Conservation (phyloP, 305 asterid species). For the Rubia occidens region DNA sequence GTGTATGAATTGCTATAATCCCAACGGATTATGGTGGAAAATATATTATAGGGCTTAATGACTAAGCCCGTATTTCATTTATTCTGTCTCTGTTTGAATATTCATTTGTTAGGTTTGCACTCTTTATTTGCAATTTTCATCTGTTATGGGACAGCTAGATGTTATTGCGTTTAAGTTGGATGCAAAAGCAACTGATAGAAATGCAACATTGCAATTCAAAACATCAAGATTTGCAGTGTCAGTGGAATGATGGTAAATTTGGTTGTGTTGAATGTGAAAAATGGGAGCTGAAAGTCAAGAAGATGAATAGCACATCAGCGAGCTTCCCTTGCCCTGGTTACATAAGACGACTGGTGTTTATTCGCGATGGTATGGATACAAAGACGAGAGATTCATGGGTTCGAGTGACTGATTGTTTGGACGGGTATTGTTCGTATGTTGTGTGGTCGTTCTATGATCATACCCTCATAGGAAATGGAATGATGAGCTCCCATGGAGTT, state of each 20-base stretch:
- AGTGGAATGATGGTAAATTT: not conserved
- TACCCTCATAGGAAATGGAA: not conserved
- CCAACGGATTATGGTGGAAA: no score
- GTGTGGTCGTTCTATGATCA: not conserved
- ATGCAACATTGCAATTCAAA: no score
- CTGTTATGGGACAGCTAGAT: no score
- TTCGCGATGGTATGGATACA: not conserved
- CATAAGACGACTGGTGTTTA: not conserved
- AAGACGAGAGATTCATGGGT: not conserved
- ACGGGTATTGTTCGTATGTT: conserved; percentile 2
- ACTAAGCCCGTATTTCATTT: no score
- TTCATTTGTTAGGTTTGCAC: no score
- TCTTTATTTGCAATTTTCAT: no score
- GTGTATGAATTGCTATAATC: no score
- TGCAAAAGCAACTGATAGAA: no score
- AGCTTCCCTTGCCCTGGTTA: not conserved
- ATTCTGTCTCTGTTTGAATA: no score
- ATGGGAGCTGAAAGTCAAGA: not conserved
- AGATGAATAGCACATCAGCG: not conserved
- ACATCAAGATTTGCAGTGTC: not conserved
- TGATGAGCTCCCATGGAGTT: no score
- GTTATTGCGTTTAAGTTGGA: no score
- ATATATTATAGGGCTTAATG: no score
- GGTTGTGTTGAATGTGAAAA: not conserved
- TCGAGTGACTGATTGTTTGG: not conserved